Evolutionary conservation across 2,329 filamentous ascomycete genomes (phyloP), one percentile per base, ranked within the genome.

Genomic region (Trichoderma sp.): DNA sequence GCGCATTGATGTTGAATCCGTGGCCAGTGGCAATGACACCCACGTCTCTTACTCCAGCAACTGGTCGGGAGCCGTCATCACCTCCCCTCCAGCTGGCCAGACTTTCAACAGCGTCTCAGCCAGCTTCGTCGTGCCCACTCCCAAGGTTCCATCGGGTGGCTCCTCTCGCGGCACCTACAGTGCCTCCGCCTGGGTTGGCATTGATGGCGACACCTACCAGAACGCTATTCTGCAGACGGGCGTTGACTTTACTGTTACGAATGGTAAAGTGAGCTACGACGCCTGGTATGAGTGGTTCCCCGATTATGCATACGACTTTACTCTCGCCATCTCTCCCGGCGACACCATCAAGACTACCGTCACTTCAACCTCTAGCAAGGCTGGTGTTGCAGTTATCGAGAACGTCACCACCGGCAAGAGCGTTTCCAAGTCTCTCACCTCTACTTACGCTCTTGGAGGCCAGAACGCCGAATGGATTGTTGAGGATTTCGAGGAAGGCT

Each of bases 161-260:
- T 59, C 72, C 1, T 24, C 24, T 9, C 24, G 38, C 16, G 38
- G 53, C 9, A 50, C 35, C 12, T 74, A 74, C 29, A 64, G 59
- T 33, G 67, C 68, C 16, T 71, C 85, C 9, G 85, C 84, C 16
- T 86, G 85, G 85, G 85, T 86, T 12, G 85, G 85, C 24, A 86
- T 86, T 71, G 85, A 86, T 64, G 85, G 85, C 59, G 83, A 86
- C 77, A 83, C 83, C 2, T 85, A 83, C 78, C 77, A 75, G n/a
- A 77, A 74, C 12, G 83, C 83, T n/a, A 84, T 85, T 45, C 80
- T 85, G 3, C 84, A 85, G 77, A 83, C 84, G 5, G 85, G 85
- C 45, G 78, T 86, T 73, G 85, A 74, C 38, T 60, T 74, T 27
- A 68, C 63, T 5, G 62, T 74, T n/a, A 11, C 21, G 8, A 67